A percentile compares a stretch with the other conserved stretches of the same genome.
These are phyloP conservation scores for Populus hybrid DNA, from an alignment of 441 rosid species.

Conservation along the genomic window DNA sequence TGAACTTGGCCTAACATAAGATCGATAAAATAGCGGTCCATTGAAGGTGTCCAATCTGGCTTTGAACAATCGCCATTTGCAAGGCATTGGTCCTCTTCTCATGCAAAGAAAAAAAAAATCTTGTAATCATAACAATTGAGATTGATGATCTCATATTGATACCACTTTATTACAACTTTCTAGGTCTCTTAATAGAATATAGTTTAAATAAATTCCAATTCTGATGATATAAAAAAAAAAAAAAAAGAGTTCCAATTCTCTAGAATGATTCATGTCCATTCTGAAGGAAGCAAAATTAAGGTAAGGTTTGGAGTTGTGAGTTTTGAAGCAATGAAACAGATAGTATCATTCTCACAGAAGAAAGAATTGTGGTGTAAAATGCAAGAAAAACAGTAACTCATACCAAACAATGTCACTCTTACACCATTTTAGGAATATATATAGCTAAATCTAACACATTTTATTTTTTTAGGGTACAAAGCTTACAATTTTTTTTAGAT, in stretches of 20 bases:
- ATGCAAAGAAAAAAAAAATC: conserved; percentile 19
- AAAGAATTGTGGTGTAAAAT: not conserved
- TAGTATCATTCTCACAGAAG: not conserved
- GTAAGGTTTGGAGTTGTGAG: not conserved
- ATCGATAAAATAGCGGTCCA: conserved; percentile 51
- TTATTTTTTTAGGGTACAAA: too few relatives aligned
- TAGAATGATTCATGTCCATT: not conserved
- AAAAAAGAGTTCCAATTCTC: not conserved
- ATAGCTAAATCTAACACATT: not conserved
- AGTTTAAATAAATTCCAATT: not conserved
- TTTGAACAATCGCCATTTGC: conserved; percentile 26
- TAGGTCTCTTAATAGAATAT: not conserved
- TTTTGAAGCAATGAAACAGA: not conserved
- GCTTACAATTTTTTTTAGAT: not conserved
- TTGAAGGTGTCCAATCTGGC: conserved; percentile 43
- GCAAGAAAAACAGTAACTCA: not conserved
- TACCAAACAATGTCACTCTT: not conserved
- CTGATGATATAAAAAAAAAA: not conserved
- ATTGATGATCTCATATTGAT: not conserved
- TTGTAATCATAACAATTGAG: not conserved
- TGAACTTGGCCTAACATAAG: conserved; percentile 47
- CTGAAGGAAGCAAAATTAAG: not conserved
- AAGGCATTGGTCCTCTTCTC: conserved; percentile 26
- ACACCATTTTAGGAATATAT: not conserved
- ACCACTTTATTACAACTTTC: not conserved